These are phyloP conservation scores for Mortierella sp. DNA, from an alignment of 371 early-diverging fungal species.

Conservation along the genomic window DNA sequence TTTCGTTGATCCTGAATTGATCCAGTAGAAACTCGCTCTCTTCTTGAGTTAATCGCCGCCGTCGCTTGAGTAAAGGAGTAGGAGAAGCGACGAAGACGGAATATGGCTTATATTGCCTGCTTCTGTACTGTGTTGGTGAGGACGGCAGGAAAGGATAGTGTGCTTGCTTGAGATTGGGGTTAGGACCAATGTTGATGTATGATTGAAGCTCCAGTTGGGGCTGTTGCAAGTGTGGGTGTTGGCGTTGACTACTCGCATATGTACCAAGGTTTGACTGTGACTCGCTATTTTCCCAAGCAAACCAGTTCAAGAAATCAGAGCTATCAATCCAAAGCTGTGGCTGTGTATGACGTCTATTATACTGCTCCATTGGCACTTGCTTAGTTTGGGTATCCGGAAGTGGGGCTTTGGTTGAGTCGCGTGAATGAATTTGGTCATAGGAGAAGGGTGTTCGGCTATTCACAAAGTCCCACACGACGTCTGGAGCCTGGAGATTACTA, in stretches of 20 bases:
- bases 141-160: neutral
- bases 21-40: slow-evolving; percentile 30
- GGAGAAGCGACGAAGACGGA: neutral
- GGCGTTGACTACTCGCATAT: neutral
- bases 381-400: neutral
- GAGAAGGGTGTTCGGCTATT: no score
- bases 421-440: neutral
- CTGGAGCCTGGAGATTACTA: no score
- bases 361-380: neutral
- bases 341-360: neutral
- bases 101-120: neutral
- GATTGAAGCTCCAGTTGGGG: neutral
- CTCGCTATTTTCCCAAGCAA: neutral
- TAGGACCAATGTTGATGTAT: neutral
- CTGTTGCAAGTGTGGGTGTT: neutral
- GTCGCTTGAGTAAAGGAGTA: slow-evolving; percentile 28
- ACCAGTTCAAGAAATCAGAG: neutral
- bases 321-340: neutral
- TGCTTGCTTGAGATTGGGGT: neutral
- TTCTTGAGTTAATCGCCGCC: slow-evolving; percentile 26
- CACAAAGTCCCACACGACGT: no score
- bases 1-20: slow-evolving; percentile 32
- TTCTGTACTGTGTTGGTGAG: neutral
- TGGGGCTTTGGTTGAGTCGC: neutral
- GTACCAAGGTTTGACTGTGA: neutral